Base-by-base conservation (phyloP, 768 basidiomycete species). In the Cubamyces lactineus region DNA sequence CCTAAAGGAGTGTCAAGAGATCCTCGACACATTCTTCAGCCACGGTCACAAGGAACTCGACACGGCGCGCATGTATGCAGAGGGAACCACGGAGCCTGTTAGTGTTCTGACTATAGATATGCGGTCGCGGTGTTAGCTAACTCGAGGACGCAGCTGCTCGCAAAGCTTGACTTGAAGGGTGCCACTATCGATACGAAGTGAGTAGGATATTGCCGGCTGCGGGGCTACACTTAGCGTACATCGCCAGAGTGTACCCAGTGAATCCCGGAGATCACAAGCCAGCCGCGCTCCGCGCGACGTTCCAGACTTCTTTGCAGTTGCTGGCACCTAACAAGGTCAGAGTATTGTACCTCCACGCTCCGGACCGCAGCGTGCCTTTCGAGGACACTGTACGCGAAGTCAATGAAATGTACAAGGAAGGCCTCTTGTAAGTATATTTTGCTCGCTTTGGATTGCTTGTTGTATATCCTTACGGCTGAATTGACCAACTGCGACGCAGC, bases 331-430 rank as follows among this genome's bases (percentile, higher is more conserved):
- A 80, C 71, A 86, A 77, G 58, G 77, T 75, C 19, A 76, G 80
- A 5, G 79, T 81, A 17, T 78, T 84, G 72, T 87, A 87, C 63
- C 74, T 88, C 30, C 86, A 88, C 61, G 82, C 78, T 12, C 87
- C 86, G 0, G 86, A 88, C 67, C 77, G 82, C 24, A 79, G 75
- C 15, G 81, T 84, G 3, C 81, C 85, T 0, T 86, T 82, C 57
- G 82, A 84, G 65, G 77, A 82, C 7, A 88, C 86, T 0, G 64
- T 84, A 24, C 79, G 79, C 28, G 82, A 79, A 15, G 75, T 86
- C 2, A 77, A 87, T 48, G 80, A 82, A 48, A 72, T 87, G 13
- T 78, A 87, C 67, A 78, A 81, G 46, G 79, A 86, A 62, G 86
- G 86, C 0, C 77, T 79, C 48, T 86, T 86, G 82, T 83, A 66